Evolutionary conservation across 306 rosid genomes (phyloP).

Genomic region (Spatholobus suberectus): DNA sequence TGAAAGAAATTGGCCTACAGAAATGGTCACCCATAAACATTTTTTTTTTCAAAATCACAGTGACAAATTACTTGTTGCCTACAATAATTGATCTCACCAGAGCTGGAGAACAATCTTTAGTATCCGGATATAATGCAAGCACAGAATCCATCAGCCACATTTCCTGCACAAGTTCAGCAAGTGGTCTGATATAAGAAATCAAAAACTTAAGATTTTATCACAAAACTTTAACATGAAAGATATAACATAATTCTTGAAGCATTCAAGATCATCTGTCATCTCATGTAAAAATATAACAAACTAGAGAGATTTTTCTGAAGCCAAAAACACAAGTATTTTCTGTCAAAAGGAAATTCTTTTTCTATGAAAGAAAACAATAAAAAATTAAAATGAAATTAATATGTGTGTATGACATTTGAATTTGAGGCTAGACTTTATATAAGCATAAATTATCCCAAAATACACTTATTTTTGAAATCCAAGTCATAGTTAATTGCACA

Average conservation of each 20-base stretch:
- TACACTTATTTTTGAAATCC: conserved; percentile 14
- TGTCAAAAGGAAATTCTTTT: conserved; percentile 11
- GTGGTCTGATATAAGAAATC: conserved; percentile 56
- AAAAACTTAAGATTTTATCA: conserved; percentile 46
- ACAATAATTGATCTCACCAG: conserved; percentile 73
- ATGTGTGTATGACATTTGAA: neutral
- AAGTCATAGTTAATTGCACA: neutral
- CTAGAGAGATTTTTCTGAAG: neutral
- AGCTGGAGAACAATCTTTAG: conserved; percentile 73
- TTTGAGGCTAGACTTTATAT: conserved; percentile 29
- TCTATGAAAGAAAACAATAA: neutral
- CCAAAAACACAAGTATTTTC: neutral
- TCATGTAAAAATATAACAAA: conserved; percentile 8
- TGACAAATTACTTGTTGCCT: conserved; percentile 17
- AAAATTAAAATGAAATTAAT: neutral
- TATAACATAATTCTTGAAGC: conserved; percentile 39
- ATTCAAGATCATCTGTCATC: neutral
- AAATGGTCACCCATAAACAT: conserved; percentile 38
- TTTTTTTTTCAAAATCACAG: conserved; percentile 35
- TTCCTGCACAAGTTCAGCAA: conserved; percentile 81
- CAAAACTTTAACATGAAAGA: conserved; percentile 31
- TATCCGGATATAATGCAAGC: conserved; percentile 79
- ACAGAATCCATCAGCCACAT: conserved; percentile 88
- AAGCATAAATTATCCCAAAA: conserved; percentile 22
- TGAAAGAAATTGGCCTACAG: conserved; percentile 84